Evolutionary conservation across 805 yeast species (phyloP), one percentile per base, ranked within the genome.

Genomic region (Saccharomycopsis malanga): DNA sequence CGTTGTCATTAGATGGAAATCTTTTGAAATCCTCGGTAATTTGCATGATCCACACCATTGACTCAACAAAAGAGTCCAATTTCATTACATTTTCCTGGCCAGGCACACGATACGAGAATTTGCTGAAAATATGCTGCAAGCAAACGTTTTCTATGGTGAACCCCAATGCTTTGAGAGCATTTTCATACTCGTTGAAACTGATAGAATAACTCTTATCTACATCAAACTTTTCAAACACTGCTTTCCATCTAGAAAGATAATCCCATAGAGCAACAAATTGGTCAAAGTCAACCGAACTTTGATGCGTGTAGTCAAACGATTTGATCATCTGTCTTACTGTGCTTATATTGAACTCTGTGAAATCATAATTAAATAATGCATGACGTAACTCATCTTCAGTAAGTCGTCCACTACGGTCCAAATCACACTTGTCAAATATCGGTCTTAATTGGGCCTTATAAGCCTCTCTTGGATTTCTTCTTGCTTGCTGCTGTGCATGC

Each of bases 31-130:
- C 50, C 22, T 50, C 44, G 17, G 53, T 46, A 3, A 50, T 35
- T 18, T 32, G 41, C 29, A 50, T 29, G 18, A 50, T 25, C 29
- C 36, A 46, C 6, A 46, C 36, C 18, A 40, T 35, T 10, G 48
- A 23, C 21, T 46, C 50, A 30, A 50, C 44, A 42, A 50, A 50
- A 6, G 50, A 32, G 22, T 50, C 53, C 18, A 50, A 46, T 22
- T 46, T 50, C 53, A 50, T 50, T 6, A 32, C 34, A 12, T 10
- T 12, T 14, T 42, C 48, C 22, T 38, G 32, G 4, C 23, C n/a
- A 5, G 40, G 36, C 22, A 35, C 24, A 9, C 4, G 3, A 24
- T 46, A 43, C 4, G 42, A 46, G 30, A 42, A 50, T 36, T 32
- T 34, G 35, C 25, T 29, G 25, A 45, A 50, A 9, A 50, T 39